Evolutionary conservation across 1,284 basidiomycete genomes (phyloP), one percentile per base, ranked within the genome.

Genomic region (Termitomyces sp.): DNA sequence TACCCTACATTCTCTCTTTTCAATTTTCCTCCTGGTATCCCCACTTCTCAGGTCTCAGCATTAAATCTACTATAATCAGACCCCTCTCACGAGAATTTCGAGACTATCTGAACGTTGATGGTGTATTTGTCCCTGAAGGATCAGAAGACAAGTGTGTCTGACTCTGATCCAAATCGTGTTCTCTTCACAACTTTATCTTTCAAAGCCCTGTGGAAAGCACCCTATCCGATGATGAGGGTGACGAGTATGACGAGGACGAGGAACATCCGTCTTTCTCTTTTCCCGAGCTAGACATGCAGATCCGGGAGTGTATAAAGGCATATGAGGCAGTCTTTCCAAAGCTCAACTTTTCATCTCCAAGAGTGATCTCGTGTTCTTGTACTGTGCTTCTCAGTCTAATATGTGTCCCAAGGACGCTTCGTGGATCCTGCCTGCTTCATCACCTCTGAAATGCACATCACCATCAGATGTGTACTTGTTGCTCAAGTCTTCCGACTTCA

Each of bases 311-410:
- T n/a, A 76, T 98, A 12, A 63, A 71, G 26, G 72, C 81, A 55
- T 95, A 93, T 60, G 88, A 83, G 1, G 86, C 89, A 2, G 88
- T 97, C 7, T 98, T 99, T 65, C 94, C 96, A 0, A 99, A 99
- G 69, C 81, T 97, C 50, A 97, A 96, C 66, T 96, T 94, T 74
- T 92, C 93, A 3, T 87, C 90, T 15, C 94, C 94, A 28, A 87
- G 88, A 73, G 94, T 91, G 61, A 51, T 76, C 24, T 28, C 15
- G 2, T n/a, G 17, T 30, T 0, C 31, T 34, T 21, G 9, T 24
- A n/a, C 38, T 45, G 24, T 15, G 10, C 21, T 36, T 34, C 21
- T 48, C n/a, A 15, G 39, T 43, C 10, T 24, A 39, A 26, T 26
- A 7, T 24, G 3, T 26, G 1, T 24, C 40, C 45, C 26, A 60